Base-by-base conservation (phyloP, 352 stramenopile species). In the Phytophthora hybrid region DNA sequence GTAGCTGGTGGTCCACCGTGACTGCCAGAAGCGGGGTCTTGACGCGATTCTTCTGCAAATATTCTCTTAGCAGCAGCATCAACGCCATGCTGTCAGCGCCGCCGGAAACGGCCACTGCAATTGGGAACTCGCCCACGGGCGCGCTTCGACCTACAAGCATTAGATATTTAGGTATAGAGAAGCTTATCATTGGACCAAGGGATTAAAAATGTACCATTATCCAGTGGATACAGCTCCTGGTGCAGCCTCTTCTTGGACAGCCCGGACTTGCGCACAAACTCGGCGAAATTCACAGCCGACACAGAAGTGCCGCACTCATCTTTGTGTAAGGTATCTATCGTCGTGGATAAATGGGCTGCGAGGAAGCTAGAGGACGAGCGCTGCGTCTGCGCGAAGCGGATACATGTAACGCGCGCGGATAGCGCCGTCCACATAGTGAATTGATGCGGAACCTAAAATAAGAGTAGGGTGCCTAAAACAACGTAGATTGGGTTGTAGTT, bases 41-140 rank as follows among this genome's bases (percentile, higher is more conserved):
- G 41, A 94, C 83, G 37, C 66, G 26, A 11, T 84, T 78, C 7
- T 66, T n/a, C 11, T 77, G 66, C 14, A 96, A 44, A 59, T 89
- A 88, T 60, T 95, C 86, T 10, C 73, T 81, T 14, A 97, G 76
- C 46, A 97, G 60, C 51, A 95, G 80, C 76, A 89, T 86, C 57
- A 97, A 64, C 26, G 90, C 87, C 83, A 95, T 93, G 63, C 88
- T 95, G 68, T 97, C 90, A 2, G 83, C 88, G 7, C 90, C 90
- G 13, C 90, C 90, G 0, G 90, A 97, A 19, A 93, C 62, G 23
- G 87, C 90, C 21, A 95, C 84, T 21, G 89, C 88, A 58, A 94
- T 69, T 13, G 87, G 88, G 59, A 87, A 93, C 34, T 80, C 69
- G n/a, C 53, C 67, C 0, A 44, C 23, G 1, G 41, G 58, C 3